Conservation (phyloP, 306 rosid species). For the Cicer chorassanicum region DNA sequence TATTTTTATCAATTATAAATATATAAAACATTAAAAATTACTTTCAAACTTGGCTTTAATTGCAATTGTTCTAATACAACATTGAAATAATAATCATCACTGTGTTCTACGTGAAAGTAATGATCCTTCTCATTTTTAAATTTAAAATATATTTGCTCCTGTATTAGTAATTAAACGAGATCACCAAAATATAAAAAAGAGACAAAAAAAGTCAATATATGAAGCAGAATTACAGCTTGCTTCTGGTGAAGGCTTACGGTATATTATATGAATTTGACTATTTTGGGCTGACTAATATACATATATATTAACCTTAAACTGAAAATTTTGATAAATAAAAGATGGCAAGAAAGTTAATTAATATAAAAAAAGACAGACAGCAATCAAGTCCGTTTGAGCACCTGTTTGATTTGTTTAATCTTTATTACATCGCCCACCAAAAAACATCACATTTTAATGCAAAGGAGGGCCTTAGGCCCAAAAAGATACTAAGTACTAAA, state of each 20-base stretch:
- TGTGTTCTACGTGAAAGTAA: neutral
- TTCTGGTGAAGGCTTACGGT: neutral
- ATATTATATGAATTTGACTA: neutral
- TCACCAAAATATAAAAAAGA: neutral
- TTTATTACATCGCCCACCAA: too few species aligned
- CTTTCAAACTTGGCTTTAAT: too few species aligned
- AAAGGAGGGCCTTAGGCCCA: too few species aligned
- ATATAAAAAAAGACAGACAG: neutral
- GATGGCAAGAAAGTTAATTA: neutral
- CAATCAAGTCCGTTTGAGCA: neutral
- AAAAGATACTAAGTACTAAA: too few species aligned
- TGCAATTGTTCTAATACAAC: too few species aligned
- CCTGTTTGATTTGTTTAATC: constrained; percentile 5
- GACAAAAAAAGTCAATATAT: neutral
- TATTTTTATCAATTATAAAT: too few species aligned
- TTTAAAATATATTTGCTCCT: neutral
- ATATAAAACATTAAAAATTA: too few species aligned
- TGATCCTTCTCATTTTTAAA: neutral
- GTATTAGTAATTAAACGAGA: neutral
- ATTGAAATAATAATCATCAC: neutral
- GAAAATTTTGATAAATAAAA: neutral
- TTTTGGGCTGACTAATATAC: neutral
- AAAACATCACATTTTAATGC: too few species aligned
- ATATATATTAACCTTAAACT: neutral
- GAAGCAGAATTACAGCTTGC: neutral